These are phyloP conservation scores for Cyclotella distinguenda DNA, from an alignment of 108 stramenopile genomes.

Conservation along the genomic window DNA sequence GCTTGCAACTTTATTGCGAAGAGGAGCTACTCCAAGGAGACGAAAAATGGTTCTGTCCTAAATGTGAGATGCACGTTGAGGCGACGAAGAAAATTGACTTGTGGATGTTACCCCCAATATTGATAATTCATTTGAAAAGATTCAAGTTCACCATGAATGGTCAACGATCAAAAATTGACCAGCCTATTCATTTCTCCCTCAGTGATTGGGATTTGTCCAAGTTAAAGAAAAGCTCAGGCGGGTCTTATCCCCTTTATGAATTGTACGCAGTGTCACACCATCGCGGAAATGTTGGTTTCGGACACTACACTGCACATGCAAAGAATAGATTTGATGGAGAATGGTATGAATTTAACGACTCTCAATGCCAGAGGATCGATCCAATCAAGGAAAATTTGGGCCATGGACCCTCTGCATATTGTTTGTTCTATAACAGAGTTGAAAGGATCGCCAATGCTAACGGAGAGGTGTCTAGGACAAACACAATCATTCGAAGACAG, in stretches of 20 bases:
- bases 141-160: constrained; percentile 70
- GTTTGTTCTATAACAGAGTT: constrained; percentile 80
- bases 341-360: constrained; percentile 87
- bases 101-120: constrained; percentile 90
- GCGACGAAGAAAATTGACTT: constrained; percentile 86
- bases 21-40: constrained; percentile 75
- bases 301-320: constrained; percentile 93
- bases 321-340: constrained; percentile 77
- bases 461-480: constrained; percentile 32
- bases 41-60: constrained; percentile 80
- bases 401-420: constrained; percentile 54
- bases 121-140: constrained; percentile 94
- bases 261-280: constrained; percentile 94
- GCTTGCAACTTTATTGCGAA: constrained; percentile 68
- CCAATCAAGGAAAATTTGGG: constrained; percentile 37
- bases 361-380: constrained; percentile 36
- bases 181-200: constrained; percentile 56
- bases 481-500: constrained; percentile 67
- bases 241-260: constrained; percentile 78
- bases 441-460: constrained; percentile 26
- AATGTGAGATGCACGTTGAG: constrained; percentile 78
- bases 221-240: constrained; percentile 38
- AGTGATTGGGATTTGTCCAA: constrained; percentile 66
- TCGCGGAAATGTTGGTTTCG: constrained; percentile 85
- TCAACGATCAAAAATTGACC: constrained; percentile 70